Percentiles rank a stretch among this genome's conserved stretches.
Evolutionary conservation across 139 green algal genomes (phyloP).

Genomic region (Haematococcus lacustris): DNA sequence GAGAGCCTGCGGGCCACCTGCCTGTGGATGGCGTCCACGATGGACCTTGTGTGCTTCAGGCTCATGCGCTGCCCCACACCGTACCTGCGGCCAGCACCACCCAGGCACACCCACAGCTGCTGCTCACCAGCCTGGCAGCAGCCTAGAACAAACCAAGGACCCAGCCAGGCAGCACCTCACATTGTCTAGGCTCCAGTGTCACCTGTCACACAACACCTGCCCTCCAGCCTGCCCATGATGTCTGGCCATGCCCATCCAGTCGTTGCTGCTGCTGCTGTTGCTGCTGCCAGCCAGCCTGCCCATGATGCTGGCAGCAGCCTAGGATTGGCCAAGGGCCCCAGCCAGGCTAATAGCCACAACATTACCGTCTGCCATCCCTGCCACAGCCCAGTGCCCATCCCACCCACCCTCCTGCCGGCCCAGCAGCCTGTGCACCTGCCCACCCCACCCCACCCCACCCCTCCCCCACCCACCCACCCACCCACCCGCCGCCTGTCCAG

Average conservation of each 20-base stretch:
- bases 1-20: constrained; percentile 62
- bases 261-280: neutral
- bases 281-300: neutral
- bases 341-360: too few relatives aligned
- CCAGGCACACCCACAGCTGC: neutral
- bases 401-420: neutral
- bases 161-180: neutral
- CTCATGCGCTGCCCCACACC: constrained; percentile 84
- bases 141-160: neutral
- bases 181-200: neutral
- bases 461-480: neutral
- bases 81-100: constrained; percentile 42
- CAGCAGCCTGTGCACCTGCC: neutral
- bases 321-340: neutral
- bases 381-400: too few relatives aligned
- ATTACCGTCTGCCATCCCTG: neutral
- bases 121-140: neutral
- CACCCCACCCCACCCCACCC: neutral
- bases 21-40: constrained; percentile 92
- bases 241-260: neutral
- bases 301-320: neutral
- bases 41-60: constrained; percentile 86
- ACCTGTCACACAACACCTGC: neutral
- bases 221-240: neutral
- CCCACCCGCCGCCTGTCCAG: constrained; percentile 40